These are phyloP conservation scores for Aspergillus unguis DNA, from an alignment of 2,329 filamentous ascomycete genomes.

Conservation along the genomic window DNA sequence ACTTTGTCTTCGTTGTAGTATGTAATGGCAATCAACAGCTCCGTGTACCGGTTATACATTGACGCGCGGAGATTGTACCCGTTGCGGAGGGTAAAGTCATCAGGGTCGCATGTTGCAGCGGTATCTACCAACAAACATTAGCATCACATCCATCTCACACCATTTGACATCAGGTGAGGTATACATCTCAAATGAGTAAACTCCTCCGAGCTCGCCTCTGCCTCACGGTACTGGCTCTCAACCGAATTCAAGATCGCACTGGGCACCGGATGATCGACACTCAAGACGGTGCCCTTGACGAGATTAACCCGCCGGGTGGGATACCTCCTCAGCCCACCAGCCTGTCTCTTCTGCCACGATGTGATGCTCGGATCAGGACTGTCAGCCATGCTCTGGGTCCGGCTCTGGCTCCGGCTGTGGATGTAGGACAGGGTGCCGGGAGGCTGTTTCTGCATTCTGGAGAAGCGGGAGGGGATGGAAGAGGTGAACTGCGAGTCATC, in stretches of 20 bases:
- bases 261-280: constrained; percentile 94
- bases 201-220: constrained; percentile 70
- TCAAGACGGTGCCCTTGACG: constrained; percentile 94
- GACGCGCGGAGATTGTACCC: constrained; percentile 95
- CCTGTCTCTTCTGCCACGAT: constrained; percentile 56
- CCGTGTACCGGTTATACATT: constrained; percentile 99
- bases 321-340: constrained; percentile 71
- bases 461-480: not conserved
- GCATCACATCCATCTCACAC: not conserved
- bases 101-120: constrained; percentile 98
- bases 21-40: constrained; percentile 94
- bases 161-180: constrained; percentile 21
- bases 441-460: not conserved
- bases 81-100: constrained; percentile 98
- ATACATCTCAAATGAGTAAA: constrained; percentile 93
- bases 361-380: not conserved
- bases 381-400: not conserved
- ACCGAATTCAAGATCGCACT: constrained; percentile 97
- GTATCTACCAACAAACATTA: constrained; percentile 58
- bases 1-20: constrained; percentile 99
- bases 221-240: constrained; percentile 82
- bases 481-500: not conserved
- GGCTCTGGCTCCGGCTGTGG: not conserved
- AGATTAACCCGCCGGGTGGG: constrained; percentile 97
- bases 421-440: not conserved